Conservation (phyloP, 495 filamentous ascomycete genomes). For the Physcia stellaris region DNA sequence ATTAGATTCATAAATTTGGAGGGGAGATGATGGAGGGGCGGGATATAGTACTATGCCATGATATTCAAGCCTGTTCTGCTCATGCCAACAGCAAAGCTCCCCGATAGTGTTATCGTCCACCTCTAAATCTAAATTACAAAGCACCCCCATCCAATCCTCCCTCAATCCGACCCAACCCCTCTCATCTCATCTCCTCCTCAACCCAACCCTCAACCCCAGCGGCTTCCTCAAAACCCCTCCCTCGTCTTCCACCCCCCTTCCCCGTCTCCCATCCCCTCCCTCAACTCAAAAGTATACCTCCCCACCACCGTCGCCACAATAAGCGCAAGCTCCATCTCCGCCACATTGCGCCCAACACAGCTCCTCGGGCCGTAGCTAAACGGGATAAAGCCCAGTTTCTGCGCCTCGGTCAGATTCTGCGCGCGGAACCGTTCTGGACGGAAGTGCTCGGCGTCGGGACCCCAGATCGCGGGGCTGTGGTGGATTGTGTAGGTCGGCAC, state of each 20-base stretch:
- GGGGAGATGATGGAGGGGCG: too few relatives aligned
- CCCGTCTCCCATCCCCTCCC: conserved; percentile 32
- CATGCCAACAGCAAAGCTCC: too few relatives aligned
- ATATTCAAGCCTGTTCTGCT: too few relatives aligned
- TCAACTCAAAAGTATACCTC: conserved; percentile 59
- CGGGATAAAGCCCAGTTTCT: conserved; percentile 74
- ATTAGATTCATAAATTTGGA: too few relatives aligned
- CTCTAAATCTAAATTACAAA: too few relatives aligned
- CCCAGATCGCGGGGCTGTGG: conserved; percentile 73
- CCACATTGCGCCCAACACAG: conserved; percentile 77
- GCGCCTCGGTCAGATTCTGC: conserved; percentile 38
- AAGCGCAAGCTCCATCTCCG: conserved; percentile 84
- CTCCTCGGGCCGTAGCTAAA: conserved; percentile 71
- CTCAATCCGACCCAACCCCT: background rate
- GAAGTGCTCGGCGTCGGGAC: conserved; percentile 30
- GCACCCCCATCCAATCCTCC: too few relatives aligned
- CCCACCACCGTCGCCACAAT: conserved; percentile 66
- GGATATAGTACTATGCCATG: too few relatives aligned
- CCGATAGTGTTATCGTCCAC: too few relatives aligned
- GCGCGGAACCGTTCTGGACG: conserved; percentile 59
- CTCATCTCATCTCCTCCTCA: conserved; percentile 34
- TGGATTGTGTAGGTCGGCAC: conserved; percentile 86
- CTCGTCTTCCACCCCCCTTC: conserved; percentile 52
- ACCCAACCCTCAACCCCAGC: conserved; percentile 55
- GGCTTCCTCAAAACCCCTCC: conserved; percentile 86